phyloP scores from a whole-genome alignment of 2,329 filamentous ascomycete genomes.

The Parascedosporium putredinis region DNA sequence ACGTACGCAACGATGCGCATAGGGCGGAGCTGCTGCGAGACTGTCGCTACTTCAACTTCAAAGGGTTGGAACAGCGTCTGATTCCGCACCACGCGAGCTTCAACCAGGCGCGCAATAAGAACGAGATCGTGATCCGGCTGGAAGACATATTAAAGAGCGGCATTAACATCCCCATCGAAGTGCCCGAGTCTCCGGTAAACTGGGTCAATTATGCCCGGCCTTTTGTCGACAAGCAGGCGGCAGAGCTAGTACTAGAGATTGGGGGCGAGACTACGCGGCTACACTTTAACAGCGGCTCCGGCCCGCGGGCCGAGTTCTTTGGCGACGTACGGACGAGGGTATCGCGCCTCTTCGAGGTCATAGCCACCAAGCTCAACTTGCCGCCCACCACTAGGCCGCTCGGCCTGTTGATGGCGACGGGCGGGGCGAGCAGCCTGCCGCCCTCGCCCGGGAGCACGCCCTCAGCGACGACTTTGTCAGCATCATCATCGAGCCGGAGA shows the following conservation, averaged over 20 bases:
- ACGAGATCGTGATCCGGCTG: conserved; percentile 70
- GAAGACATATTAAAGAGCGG: conserved; percentile 87
- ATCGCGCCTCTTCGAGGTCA: conserved; percentile 63
- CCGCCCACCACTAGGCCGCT: conserved; percentile 49
- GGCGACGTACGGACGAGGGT: conserved; percentile 60
- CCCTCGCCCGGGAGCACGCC: conserved; percentile 59
- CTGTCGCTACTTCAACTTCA: conserved; percentile 87
- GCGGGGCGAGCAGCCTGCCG: conserved; percentile 50
- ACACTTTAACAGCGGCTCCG: conserved; percentile 30
- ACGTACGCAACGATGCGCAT: conserved; percentile 67
- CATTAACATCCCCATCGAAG: conserved; percentile 52
- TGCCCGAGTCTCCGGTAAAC: conserved; percentile 19
- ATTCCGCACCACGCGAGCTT: conserved; percentile 67
- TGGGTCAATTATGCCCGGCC: conserved; percentile 77
- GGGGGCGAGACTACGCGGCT: conserved; percentile 54
- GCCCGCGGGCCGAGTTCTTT: conserved; percentile 58
- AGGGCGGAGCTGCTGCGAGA: conserved; percentile 70
- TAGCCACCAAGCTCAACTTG: conserved; percentile 70
- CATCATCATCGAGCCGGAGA: conserved; percentile 49
- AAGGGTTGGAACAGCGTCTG: conserved; percentile 78
- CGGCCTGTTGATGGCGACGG: conserved; percentile 56
- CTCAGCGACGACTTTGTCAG: conserved; percentile 61
- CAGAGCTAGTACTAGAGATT: conserved; percentile 74
- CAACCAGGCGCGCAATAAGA: conserved; percentile 56
- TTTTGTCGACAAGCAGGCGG: conserved; percentile 64